phyloP scores from a whole-genome alignment of 1,139 yeast species.

The Lipomyces yarrowii region DNA sequence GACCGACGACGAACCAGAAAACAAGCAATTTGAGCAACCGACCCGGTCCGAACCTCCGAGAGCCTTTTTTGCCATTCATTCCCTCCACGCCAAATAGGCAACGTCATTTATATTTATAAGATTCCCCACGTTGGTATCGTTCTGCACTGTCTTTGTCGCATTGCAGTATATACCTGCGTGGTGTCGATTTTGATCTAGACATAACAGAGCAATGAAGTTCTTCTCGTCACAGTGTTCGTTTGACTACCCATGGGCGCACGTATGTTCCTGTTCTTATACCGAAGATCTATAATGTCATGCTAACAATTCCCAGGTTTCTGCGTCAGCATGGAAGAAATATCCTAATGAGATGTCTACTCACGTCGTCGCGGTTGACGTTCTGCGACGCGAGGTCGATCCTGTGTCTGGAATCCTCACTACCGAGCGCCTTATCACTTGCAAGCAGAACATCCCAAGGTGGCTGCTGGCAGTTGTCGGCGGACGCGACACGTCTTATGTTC shows the following conservation, averaged over 20 bases:
- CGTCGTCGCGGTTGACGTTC: conserved; percentile 91
- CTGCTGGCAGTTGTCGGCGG: conserved; percentile 73
- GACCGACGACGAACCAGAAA: not conserved
- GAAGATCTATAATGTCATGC: not conserved
- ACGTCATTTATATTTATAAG: not conserved
- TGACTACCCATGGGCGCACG: conserved; percentile 87
- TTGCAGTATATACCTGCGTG: not conserved
- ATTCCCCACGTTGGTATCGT: not conserved
- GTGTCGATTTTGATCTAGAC: not conserved
- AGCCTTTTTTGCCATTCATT: not conserved
- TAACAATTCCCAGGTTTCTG: conserved; percentile 60
- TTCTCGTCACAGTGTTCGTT: conserved; percentile 70
- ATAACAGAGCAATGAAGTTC: conserved; percentile 60
- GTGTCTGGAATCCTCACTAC: conserved; percentile 64
- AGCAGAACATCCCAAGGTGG: conserved; percentile 89
- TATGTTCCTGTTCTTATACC: conserved; percentile 35
- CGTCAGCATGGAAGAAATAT: conserved; percentile 96
- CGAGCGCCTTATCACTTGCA: conserved; percentile 86
- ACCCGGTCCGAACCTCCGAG: not conserved
- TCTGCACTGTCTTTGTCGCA: not conserved
- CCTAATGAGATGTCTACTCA: conserved; percentile 92
- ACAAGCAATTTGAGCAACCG: not conserved
- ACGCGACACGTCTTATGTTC: conserved; percentile 70
- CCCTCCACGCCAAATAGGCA: not conserved
- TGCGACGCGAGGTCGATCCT: conserved; percentile 67